Conservation (phyloP, 306 rosid genomes). For the Rosa chinensis region DNA sequence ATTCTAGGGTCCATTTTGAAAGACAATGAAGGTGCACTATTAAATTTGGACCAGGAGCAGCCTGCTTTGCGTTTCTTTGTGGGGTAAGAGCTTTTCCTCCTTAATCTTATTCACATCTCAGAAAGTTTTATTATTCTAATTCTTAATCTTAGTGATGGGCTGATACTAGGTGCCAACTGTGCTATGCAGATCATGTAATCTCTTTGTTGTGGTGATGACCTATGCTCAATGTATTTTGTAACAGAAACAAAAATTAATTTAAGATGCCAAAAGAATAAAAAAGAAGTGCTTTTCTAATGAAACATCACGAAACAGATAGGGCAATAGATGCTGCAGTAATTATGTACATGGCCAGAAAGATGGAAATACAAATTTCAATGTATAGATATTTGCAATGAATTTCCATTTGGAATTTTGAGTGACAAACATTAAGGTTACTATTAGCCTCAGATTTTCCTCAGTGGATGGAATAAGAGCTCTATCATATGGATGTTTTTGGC, state of each 20-base stretch:
- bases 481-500: not conserved
- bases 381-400: too few species aligned
- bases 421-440: not conserved
- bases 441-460: not conserved
- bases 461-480: not conserved
- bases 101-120: not conserved
- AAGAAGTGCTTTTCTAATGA: not conserved
- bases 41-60: conserved; percentile 98
- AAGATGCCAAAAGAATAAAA: not conserved
- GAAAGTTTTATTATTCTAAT: not conserved
- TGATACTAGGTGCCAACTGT: not conserved
- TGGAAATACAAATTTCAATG: not conserved
- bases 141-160: not conserved
- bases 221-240: not conserved
- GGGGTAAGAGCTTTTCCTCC: conserved; percentile 54
- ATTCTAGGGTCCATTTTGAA: conserved; percentile 92
- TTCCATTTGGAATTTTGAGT: not conserved
- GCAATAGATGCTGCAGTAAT: not conserved
- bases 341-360: not conserved
- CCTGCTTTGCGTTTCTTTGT: conserved; percentile 98
- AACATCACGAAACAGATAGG: not conserved
- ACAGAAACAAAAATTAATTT: not conserved
- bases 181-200: not conserved
- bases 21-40: conserved; percentile 95
- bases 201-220: not conserved